These are phyloP conservation scores for Suhomyces bokatorum DNA, from an alignment of 1,139 yeast species.

Conservation along the genomic window DNA sequence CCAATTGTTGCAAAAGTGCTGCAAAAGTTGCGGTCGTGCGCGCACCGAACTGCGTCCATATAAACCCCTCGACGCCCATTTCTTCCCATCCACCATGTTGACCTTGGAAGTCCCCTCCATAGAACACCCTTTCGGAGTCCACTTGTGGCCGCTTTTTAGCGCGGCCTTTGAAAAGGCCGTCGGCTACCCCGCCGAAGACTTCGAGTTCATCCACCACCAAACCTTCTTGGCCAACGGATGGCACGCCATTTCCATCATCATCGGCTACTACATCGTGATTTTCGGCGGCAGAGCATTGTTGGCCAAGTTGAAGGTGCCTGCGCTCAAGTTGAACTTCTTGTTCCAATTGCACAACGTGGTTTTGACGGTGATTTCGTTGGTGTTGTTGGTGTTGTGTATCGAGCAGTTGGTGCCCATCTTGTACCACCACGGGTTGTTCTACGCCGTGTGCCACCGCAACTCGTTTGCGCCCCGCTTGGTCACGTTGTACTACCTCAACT, in stretches of 20 bases:
- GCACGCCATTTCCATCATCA: slow-evolving; percentile 62
- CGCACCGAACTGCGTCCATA: slow-evolving; percentile 1
- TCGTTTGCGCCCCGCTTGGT: slow-evolving; percentile 89
- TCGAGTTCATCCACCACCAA: slow-evolving; percentile 63
- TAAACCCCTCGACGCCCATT: slow-evolving; percentile 3
- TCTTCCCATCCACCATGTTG: slow-evolving; percentile 5
- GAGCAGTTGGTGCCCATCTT: slow-evolving; percentile 90
- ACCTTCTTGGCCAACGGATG: slow-evolving; percentile 71
- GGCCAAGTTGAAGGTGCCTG: slow-evolving; percentile 52
- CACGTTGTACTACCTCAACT: slow-evolving; percentile 77
- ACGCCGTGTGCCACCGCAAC: slow-evolving; percentile 76
- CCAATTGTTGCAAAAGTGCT: background rate
- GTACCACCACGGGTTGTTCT: slow-evolving; percentile 72
- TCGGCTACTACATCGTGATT: slow-evolving; percentile 74
- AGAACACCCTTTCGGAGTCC: slow-evolving; percentile 85
- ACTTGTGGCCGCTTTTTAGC: slow-evolving; percentile 87
- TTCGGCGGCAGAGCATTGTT: slow-evolving; percentile 70
- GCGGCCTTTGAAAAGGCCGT: slow-evolving; percentile 48
- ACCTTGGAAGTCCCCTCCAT: slow-evolving; percentile 50
- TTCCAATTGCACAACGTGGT: slow-evolving; percentile 78
- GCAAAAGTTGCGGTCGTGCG: background rate
- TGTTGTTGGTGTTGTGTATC: slow-evolving; percentile 63
- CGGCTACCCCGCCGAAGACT: slow-evolving; percentile 73
- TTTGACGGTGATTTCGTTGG: slow-evolving; percentile 69
- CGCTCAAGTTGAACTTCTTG: slow-evolving; percentile 65